Evolutionary conservation across 176 grass and related monocot species (phyloP).

Genomic region (Oryza coarctata): DNA sequence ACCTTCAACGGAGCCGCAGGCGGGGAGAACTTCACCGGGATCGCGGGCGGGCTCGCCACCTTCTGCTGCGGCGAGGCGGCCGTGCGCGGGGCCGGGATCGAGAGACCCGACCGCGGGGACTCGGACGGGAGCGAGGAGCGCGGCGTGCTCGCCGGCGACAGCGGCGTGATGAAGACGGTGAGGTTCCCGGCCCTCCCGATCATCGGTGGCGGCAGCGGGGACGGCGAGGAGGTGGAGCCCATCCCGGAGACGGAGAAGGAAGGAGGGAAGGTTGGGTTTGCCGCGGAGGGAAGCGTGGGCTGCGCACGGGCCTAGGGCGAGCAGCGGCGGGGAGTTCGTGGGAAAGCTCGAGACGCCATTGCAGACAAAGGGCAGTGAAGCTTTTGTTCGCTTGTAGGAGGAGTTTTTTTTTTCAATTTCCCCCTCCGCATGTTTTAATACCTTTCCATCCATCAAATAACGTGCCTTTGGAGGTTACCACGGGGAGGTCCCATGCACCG

Average conservation of each 20-base stretch:
- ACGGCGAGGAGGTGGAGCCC: conserved; percentile 33
- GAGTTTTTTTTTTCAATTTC: background rate
- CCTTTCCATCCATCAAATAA: background rate
- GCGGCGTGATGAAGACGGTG: conserved; percentile 90
- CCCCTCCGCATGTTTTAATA: background rate
- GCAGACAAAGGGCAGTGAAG: conserved; percentile 32
- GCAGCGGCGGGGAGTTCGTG: conserved; percentile 14
- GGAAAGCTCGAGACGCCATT: conserved; percentile 45
- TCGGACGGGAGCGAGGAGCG: conserved; percentile 30
- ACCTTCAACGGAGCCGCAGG: conserved; percentile 40
- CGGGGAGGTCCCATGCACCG: background rate
- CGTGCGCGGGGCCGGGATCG: conserved; percentile 22
- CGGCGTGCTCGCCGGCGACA: conserved; percentile 48
- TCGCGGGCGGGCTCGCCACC: conserved; percentile 2
- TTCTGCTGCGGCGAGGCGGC: conserved; percentile 22
- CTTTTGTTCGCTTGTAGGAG: conserved; percentile 29
- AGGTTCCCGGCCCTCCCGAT: conserved; percentile 84
- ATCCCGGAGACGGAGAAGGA: background rate
- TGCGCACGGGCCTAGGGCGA: background rate
- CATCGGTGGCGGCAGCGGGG: conserved; percentile 53
- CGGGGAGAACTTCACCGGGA: conserved; percentile 33
- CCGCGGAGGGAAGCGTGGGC: background rate
- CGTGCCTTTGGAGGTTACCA: background rate
- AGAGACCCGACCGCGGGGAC: conserved; percentile 23
- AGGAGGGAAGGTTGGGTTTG: background rate